Evolutionary conservation across 2,329 filamentous ascomycete species (phyloP).

Genomic region (Orbilia ellipsospora): DNA sequence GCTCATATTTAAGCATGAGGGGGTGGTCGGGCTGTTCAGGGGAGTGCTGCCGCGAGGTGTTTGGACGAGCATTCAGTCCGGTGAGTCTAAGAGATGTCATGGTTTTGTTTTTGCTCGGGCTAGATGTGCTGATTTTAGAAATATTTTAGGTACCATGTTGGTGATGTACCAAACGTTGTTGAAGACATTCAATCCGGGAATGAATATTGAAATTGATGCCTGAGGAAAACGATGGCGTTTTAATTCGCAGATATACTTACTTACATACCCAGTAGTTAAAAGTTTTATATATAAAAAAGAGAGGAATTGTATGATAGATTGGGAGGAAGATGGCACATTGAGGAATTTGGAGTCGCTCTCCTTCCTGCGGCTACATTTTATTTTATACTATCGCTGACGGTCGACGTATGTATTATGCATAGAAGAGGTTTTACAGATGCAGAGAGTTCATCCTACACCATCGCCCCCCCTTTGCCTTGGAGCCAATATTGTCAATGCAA

Average conservation of each 20-base stretch:
- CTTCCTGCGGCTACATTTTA: not conserved
- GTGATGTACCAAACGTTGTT: slow-evolving; percentile 59
- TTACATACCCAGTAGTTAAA: not conserved
- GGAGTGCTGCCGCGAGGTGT: slow-evolving; percentile 92
- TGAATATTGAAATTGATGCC: slow-evolving; percentile 34
- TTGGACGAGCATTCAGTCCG: slow-evolving; percentile 93
- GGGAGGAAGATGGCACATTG: not conserved
- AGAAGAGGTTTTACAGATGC: not conserved
- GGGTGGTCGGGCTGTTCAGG: slow-evolving; percentile 88
- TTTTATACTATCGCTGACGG: not conserved
- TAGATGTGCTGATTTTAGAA: slow-evolving; percentile 2
- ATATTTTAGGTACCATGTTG: slow-evolving; percentile 57
- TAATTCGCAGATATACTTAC: too few relatives aligned
- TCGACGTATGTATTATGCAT: not conserved
- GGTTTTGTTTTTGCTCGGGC: not conserved
- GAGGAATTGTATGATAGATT: not conserved
- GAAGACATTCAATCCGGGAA: slow-evolving; percentile 54
- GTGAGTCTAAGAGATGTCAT: slow-evolving; percentile 17
- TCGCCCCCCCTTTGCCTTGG: too few relatives aligned
- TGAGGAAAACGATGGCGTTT: slow-evolving; percentile 2
- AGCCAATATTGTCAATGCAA: too few relatives aligned
- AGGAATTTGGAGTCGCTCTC: slow-evolving; percentile 12
- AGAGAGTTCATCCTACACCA: slow-evolving; percentile 10
- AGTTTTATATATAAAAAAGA: not conserved
- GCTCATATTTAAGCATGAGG: slow-evolving; percentile 91